Conservation (phyloP, 1,284 basidiomycete species). For the Irpex lacteus region DNA sequence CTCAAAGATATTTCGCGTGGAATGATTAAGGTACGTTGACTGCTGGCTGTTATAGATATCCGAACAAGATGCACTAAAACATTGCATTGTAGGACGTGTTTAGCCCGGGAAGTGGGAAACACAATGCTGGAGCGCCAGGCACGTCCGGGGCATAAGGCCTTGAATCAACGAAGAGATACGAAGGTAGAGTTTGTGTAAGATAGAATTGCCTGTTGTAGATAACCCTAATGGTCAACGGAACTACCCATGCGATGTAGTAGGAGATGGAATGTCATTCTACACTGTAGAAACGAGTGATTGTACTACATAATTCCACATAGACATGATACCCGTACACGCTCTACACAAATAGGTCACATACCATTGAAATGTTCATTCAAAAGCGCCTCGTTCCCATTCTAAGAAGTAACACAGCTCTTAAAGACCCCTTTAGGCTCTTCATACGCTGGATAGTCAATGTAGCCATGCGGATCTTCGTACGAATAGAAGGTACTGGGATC, state of each 20-base stretch:
- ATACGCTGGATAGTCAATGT: slow-evolving; percentile 1
- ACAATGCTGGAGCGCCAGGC: not conserved
- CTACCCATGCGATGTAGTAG: too few species aligned
- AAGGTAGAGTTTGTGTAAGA: too few species aligned
- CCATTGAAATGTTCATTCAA: too few species aligned
- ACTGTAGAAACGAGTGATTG: too few species aligned
- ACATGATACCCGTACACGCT: too few species aligned
- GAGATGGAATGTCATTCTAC: too few species aligned
- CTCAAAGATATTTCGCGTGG: slow-evolving; percentile 58
- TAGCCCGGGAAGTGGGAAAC: slow-evolving; percentile 13
- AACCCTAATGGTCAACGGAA: too few species aligned
- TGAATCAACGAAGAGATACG: not conserved
- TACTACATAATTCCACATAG: too few species aligned
- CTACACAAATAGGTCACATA: too few species aligned
- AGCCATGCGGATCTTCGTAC: not conserved
- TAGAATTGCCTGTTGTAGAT: too few species aligned
- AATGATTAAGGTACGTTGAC: slow-evolving; percentile 51
- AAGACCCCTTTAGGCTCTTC: not conserved
- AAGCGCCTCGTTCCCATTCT: too few species aligned
- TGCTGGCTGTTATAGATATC: not conserved
- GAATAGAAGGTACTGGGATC: not conserved
- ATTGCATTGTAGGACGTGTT: slow-evolving; percentile 16
- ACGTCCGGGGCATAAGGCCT: slow-evolving; percentile 9
- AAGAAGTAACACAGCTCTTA: too few species aligned
- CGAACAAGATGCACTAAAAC: not conserved